Evolutionary conservation across 805 yeast genomes (phyloP), one percentile per base, ranked within the genome.

Genomic region (Blastobotrys americana): DNA sequence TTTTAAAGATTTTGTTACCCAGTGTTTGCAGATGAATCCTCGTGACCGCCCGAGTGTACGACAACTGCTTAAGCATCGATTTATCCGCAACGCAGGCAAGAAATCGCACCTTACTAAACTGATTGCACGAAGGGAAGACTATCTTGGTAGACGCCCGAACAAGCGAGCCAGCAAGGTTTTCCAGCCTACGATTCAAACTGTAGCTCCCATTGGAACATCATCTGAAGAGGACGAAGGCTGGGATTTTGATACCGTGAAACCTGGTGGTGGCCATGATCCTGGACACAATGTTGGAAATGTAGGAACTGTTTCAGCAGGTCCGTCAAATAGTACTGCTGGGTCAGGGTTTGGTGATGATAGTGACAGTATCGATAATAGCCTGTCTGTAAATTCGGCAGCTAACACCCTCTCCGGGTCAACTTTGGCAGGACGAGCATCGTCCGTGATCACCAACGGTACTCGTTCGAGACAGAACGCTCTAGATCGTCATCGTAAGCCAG

Each of bases 21-120:
- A 63, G 43, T 90, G 97, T 63, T 70, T 93, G 43, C 76, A 77
- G 34, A 84, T 79, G 60, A 78, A 81, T 50, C 89, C 94, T 21
- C 61, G 61, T 10, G 65, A 70, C 37, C 69, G 98, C 47, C 84
- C 90, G 0, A 70, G 73, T 13, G 86, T 95, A 0, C 65, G 66
- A 20, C 71, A 66, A 19, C 68, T 90, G 19, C 61, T 86, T 42
- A 75, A 70, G 46, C 94, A 84, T 58, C 72, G 71, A 42, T 90
- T 82, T 53, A 63, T 82, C 15, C 58, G 68, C 25, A 58, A 60
- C 27, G 69, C 72, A 9, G 68, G 72, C 5, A 61, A 63, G 27
- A 66, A 60, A 45, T 51, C 64, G 2, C 55, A 56, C 10, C 52
- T 74, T n/a, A 47, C 53, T 15, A 62, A 59, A 37, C 48, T 78